Conservation (phyloP, 305 asterid species). For the Salvia sclarea region DNA sequence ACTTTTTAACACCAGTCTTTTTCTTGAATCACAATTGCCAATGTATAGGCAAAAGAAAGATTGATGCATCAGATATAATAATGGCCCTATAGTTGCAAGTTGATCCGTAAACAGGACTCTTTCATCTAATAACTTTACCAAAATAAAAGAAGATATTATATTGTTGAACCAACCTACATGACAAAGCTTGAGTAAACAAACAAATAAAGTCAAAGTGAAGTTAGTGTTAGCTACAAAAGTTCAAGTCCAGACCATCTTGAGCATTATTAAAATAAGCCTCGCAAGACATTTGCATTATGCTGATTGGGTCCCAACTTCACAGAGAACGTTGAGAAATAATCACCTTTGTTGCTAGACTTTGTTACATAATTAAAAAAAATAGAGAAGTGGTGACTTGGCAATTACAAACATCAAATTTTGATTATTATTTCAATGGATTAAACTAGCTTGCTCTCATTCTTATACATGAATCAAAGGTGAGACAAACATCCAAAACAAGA, state of each 20-base stretch:
- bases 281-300: background rate
- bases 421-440: background rate
- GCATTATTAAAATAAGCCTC: conserved; percentile 3
- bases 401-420: conserved; percentile 19
- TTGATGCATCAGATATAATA: background rate
- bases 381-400: conserved; percentile 12
- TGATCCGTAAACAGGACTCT: background rate
- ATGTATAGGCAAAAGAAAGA: background rate
- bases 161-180: background rate
- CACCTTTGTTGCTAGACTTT: conserved; percentile 6
- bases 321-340: conserved; percentile 9
- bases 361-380: conserved; percentile 18
- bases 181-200: background rate
- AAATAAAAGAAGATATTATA: background rate
- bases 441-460: conserved; percentile 19
- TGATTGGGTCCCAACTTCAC: background rate
- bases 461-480: conserved; percentile 6
- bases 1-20: background rate
- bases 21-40: background rate
- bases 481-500: background rate
- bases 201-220: background rate
- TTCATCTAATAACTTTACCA: background rate
- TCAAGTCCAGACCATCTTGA: background rate
- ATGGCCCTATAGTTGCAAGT: background rate
- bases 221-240: background rate